Conservation (phyloP, 768 basidiomycete genomes). For the Boletus rubropictus region DNA sequence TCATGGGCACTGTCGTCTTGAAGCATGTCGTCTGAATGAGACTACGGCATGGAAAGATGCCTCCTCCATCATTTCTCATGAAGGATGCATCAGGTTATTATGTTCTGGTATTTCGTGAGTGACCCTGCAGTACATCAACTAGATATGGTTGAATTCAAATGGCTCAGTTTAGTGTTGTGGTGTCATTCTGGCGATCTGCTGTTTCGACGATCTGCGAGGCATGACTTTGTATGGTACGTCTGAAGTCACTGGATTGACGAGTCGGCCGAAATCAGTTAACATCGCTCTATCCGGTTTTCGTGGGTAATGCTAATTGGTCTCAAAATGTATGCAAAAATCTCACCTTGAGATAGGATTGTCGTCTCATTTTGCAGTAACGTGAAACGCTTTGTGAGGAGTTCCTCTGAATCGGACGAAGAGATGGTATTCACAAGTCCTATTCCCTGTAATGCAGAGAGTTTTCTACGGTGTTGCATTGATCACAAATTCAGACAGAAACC, state of each 20-base stretch:
- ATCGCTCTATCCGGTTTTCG: conserved; percentile 11
- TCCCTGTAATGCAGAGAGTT: neutral
- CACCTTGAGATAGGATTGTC: conserved; percentile 11
- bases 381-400: conserved; percentile 11
- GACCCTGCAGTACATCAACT: neutral
- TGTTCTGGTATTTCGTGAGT: conserved; percentile 10
- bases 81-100: conserved; percentile 45
- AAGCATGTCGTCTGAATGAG: conserved; percentile 30
- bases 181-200: neutral
- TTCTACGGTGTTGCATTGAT: neutral
- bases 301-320: conserved; percentile 6
- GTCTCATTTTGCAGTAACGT: conserved; percentile 16
- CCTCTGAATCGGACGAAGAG: neutral
- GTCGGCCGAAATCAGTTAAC: conserved; percentile 11
- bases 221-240: conserved; percentile 6
- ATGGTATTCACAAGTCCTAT: conserved; percentile 9
- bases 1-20: conserved; percentile 35
- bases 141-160: neutral
- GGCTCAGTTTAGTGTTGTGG: conserved; percentile 1
- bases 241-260: neutral
- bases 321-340: no score
- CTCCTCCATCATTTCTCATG: conserved; percentile 36
- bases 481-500: neutral
- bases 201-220: conserved; percentile 1
- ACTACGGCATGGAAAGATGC: conserved; percentile 38